phyloP scores from a whole-genome alignment of 2,329 filamentous ascomycete species.

The Pseudogymnoascus destructans region DNA sequence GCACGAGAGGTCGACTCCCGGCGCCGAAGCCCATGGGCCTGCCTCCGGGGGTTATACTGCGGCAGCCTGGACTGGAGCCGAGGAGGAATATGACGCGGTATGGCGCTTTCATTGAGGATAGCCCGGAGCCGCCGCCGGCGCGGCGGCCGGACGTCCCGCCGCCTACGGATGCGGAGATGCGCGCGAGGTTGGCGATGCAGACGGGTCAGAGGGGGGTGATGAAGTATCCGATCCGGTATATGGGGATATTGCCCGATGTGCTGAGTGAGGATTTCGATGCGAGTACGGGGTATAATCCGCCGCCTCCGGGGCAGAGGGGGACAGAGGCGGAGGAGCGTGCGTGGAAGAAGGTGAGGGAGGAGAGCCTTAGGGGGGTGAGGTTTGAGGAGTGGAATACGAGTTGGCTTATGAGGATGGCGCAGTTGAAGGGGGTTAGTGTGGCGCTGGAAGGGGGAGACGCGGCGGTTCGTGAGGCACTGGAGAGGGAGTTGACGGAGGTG shows the following conservation, averaged over 20 bases:
- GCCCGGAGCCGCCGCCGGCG: not conserved
- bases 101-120: not conserved
- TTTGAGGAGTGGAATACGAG: not conserved
- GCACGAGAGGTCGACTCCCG: not conserved
- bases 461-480: not conserved
- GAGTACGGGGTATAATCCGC: not conserved
- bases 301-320: not conserved
- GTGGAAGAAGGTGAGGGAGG: not conserved
- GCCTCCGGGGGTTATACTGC: not conserved
- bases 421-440: not conserved
- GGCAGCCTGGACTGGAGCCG: not conserved
- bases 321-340: not conserved
- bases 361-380: not conserved
- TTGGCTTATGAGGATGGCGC: not conserved
- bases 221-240: not conserved
- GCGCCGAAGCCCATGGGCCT: not conserved
- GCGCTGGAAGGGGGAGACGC: not conserved
- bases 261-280: not conserved
- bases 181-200: not conserved
- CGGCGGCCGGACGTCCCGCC: not conserved
- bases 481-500: not conserved
- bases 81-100: no score
- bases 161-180: not conserved
- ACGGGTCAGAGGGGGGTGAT: not conserved
- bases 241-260: not conserved